phyloP scores from a whole-genome alignment of 176 grass and related monocot species.

The Lolium multiflorum region DNA sequence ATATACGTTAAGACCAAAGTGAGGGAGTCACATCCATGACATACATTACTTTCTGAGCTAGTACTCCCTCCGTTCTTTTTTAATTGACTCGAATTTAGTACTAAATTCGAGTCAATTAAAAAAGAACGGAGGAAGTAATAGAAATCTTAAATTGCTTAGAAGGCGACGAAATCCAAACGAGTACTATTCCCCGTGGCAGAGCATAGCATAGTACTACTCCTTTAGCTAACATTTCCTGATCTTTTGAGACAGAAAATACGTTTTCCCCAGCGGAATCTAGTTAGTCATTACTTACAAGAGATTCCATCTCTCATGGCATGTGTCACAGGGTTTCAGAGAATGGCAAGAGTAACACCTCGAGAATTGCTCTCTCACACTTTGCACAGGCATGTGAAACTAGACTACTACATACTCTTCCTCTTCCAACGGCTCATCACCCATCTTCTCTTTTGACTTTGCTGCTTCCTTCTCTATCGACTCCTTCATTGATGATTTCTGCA shows the following conservation, averaged over 20 bases:
- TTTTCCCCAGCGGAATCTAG: background rate
- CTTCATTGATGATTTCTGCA: slow-evolving; percentile 16
- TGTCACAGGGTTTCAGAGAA: slow-evolving; percentile 18
- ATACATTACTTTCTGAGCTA: background rate
- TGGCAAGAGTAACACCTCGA: slow-evolving; percentile 1
- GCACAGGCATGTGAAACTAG: slow-evolving; percentile 6
- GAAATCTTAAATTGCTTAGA: background rate
- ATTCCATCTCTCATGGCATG: slow-evolving; percentile 10
- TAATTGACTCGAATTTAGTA: too few relatives aligned
- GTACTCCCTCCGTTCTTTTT: too few relatives aligned
- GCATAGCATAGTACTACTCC: background rate
- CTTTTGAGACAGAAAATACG: background rate
- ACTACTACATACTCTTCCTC: background rate
- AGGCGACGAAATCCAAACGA: background rate
- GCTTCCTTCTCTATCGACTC: slow-evolving; percentile 27
- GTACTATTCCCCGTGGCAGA: background rate
- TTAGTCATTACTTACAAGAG: slow-evolving; percentile 11
- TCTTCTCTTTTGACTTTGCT: slow-evolving; percentile 4
- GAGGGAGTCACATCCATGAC: background rate
- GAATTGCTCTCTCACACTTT: background rate
- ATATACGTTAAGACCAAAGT: background rate
- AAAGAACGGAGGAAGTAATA: too few relatives aligned
- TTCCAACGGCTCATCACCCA: background rate
- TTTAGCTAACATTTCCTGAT: background rate
- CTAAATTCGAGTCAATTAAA: too few relatives aligned